These are phyloP conservation scores for Paraphoma sp. DNA, from an alignment of 2,329 filamentous ascomycete species.

Conservation along the genomic window DNA sequence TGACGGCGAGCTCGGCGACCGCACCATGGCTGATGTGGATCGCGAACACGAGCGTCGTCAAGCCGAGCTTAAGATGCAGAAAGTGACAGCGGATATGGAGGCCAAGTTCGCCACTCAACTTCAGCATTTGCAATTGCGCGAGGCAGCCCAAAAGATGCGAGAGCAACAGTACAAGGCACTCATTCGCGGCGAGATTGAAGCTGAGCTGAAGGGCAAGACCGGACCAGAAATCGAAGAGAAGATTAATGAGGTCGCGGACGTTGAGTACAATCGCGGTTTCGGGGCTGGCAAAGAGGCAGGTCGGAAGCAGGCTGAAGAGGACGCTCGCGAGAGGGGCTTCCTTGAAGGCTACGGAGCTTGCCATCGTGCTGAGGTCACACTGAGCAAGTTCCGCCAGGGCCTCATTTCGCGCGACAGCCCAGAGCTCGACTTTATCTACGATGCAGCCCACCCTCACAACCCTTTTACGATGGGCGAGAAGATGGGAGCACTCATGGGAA, in stretches of 20 bases:
- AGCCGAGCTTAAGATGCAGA: conserved; percentile 8
- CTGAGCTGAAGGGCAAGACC: conserved; percentile 5
- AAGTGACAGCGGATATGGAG: conserved; percentile 3
- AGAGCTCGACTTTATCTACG: conserved; percentile 26
- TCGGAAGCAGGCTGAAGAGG: background rate
- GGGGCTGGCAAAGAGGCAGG: conserved; percentile 8
- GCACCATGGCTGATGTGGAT: conserved; percentile 12
- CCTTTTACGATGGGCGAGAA: conserved; percentile 16
- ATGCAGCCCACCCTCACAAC: conserved; percentile 23
- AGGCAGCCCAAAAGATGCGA: conserved; percentile 20
- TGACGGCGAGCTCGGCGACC: conserved; percentile 10
- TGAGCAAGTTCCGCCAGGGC: conserved; percentile 23
- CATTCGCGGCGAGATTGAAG: conserved; percentile 9
- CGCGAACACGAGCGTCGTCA: conserved; percentile 9
- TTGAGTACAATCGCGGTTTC: conserved; percentile 18
- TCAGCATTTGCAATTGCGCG: conserved; percentile 16
- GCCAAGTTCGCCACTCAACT: conserved; percentile 8
- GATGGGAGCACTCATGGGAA: conserved; percentile 1
- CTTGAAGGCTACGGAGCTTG: conserved; percentile 28
- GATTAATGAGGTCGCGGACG: conserved; percentile 2
- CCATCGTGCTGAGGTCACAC: conserved; percentile 6
- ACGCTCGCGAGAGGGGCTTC: conserved; percentile 9
- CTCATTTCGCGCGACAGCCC: conserved; percentile 17
- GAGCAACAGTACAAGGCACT: conserved; percentile 25
- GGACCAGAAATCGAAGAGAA: conserved; percentile 1